A percentile compares a stretch with the other conserved stretches of the same genome.
Evolutionary conservation across 352 stramenopile species (phyloP).

Genomic region (Phytophthora aleatoria): DNA sequence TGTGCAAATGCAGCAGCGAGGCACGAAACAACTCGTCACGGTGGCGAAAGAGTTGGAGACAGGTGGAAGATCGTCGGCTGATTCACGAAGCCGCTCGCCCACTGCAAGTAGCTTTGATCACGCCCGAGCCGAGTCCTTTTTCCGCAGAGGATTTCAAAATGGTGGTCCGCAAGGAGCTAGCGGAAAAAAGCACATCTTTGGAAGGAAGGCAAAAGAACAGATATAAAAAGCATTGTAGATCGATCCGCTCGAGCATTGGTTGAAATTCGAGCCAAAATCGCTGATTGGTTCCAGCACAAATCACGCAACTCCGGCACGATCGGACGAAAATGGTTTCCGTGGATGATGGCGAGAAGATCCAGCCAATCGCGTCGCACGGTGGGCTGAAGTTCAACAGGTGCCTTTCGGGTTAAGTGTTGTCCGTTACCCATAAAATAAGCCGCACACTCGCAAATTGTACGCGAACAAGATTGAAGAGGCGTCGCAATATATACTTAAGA

Average conservation of each 20-base stretch:
- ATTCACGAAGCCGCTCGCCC: constrained; percentile 31
- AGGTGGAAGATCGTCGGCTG: constrained; percentile 16
- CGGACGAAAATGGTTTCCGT: constrained; percentile 28
- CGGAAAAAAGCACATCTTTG: constrained; percentile 42
- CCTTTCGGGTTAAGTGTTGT: constrained; percentile 20
- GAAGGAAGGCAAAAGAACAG: constrained; percentile 34
- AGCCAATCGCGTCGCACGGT: constrained; percentile 14
- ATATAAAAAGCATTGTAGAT: constrained; percentile 31
- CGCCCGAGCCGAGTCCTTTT: constrained; percentile 20
- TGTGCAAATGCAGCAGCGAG: constrained; percentile 12
- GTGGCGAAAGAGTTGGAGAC: constrained; percentile 5
- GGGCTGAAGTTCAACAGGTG: constrained; percentile 21
- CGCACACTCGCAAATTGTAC: constrained; percentile 7
- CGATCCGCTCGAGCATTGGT: constrained; percentile 9
- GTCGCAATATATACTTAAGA: constrained; percentile 12
- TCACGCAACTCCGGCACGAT: constrained; percentile 14
- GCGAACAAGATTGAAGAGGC: constrained; percentile 5
- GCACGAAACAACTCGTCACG: constrained; percentile 6
- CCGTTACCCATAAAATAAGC: constrained; percentile 41
- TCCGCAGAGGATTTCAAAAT: constrained; percentile 48
- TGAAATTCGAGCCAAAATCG: constrained; percentile 8
- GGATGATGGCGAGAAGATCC: constrained; percentile 18
- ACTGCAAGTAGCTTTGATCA: constrained; percentile 38
- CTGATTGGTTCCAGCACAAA: constrained; percentile 15
- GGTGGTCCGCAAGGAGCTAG: neutral